Base-by-base conservation (phyloP, 495 filamentous ascomycete species). In the Podospora anserina region DNA sequence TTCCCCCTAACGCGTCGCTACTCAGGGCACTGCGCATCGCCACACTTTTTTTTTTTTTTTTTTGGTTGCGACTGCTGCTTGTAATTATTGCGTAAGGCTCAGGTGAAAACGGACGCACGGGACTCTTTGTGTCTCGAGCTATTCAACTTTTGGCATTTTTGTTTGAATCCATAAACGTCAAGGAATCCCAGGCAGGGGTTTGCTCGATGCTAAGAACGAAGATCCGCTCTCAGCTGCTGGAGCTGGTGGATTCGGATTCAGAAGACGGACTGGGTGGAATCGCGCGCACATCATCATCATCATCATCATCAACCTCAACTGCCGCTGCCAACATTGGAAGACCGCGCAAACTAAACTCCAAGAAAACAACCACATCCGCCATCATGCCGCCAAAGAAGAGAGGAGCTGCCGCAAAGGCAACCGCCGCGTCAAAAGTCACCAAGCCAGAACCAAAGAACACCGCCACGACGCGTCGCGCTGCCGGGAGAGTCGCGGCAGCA, bases 181-280 rank as follows among this genome's bases (percentile, higher is more conserved):
- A 49, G 39, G 39, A 49, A 49, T 49, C 39, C 39, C 9, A 49
- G 18, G 39, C 39, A 49, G 39, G 39, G 39, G 39, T 49, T 49
- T 49, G 13, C 15, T 49, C 68, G 63, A 80, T 82, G 81, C 66
- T 75, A 70, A 80, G 70, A 59, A 67, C 66, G 60, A 80, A 77
- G 71, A 67, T 68, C 66, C 68, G 82, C 27, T 78, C 84, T 32
- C 86, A 84, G 44, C 72, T 91, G 27, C 85, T 89, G 68, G 85
- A 82, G n/a, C 79, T 90, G 60, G 81, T 89, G 49, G 89, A 88
- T 68, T 90, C 88, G 54, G 89, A 91, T 64, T 86, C 88, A 69
- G 90, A 92, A 61, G 88, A 90, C 77, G 80, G 82, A 32, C 75
- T 76, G 26, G 74, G 76, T 49, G 39, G 39, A 49, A 49, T 13